These are phyloP conservation scores for Rasamsonia emersonii DNA, from an alignment of 2,329 filamentous ascomycete genomes.

Conservation along the genomic window DNA sequence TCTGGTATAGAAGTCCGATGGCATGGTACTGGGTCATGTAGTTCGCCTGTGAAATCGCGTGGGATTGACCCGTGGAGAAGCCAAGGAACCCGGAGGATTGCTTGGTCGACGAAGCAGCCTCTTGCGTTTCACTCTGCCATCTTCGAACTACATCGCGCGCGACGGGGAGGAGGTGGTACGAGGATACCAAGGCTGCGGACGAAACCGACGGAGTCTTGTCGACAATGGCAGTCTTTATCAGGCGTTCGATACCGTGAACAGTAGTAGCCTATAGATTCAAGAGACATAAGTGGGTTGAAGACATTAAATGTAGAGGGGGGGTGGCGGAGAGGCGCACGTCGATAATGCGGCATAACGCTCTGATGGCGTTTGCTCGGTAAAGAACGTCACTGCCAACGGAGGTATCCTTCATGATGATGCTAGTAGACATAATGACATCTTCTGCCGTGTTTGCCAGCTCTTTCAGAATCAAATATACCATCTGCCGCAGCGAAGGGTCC, in stretches of 20 bases:
- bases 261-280: conserved; percentile 63
- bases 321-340: conserved; percentile 70
- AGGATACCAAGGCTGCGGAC: conserved; percentile 89
- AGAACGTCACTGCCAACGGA: conserved; percentile 89
- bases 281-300: not conserved
- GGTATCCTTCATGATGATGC: conserved; percentile 99
- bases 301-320: too few relatives aligned
- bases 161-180: conserved; percentile 94
- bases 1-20: conserved; percentile 93
- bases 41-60: conserved; percentile 69
- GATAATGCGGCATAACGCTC: conserved; percentile 91
- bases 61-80: conserved; percentile 67
- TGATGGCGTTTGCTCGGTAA: conserved; percentile 91
- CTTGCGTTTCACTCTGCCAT: conserved; percentile 98
- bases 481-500: conserved; percentile 93
- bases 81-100: conserved; percentile 85
- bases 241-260: conserved; percentile 93
- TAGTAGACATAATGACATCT: conserved; percentile 99
- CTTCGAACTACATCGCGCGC: conserved; percentile 89
- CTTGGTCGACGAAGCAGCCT: conserved; percentile 84
- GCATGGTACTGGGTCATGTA: conserved; percentile 99
- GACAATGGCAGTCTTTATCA: conserved; percentile 98
- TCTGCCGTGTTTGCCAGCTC: conserved; percentile 91
- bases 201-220: conserved; percentile 98
- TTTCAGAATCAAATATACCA: conserved; percentile 98